phyloP scores from a whole-genome alignment of 1,284 basidiomycete genomes.

The Ceratobasidium theobromae region DNA sequence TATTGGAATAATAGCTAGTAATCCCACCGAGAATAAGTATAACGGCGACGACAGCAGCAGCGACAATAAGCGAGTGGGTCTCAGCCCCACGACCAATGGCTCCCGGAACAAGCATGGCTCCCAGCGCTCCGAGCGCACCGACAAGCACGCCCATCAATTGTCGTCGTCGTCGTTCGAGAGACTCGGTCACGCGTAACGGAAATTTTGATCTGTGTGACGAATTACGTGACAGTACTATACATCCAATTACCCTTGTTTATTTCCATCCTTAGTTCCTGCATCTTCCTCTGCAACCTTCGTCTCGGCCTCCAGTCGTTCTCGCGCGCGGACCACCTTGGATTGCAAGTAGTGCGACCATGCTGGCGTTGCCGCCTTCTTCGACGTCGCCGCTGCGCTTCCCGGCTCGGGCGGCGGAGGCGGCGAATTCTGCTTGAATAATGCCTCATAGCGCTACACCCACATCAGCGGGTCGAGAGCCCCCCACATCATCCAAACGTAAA shows the following conservation, averaged over 20 bases:
- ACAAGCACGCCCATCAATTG: conserved; percentile 25
- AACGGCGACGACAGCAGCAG: conserved; percentile 53
- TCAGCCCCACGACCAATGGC: conserved; percentile 55
- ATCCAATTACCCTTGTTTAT: conserved; percentile 8
- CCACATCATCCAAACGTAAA: conserved; percentile 1
- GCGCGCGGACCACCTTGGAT: conserved; percentile 92
- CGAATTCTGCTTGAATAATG: conserved; percentile 87
- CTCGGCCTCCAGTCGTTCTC: conserved; percentile 93
- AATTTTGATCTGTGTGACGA: conserved; percentile 20
- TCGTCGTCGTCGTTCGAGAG: conserved; percentile 25
- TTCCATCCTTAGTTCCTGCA: background rate
- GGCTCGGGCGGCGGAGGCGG: conserved; percentile 60
- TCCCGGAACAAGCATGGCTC: conserved; percentile 23
- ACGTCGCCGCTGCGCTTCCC: conserved; percentile 43
- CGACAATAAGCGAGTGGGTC: conserved; percentile 8
- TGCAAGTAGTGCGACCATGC: conserved; percentile 88
- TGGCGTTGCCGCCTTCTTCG: conserved; percentile 44
- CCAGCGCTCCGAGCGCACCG: conserved; percentile 20
- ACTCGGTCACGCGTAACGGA: conserved; percentile 18
- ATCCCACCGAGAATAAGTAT: conserved; percentile 69
- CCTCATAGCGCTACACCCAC: conserved; percentile 77
- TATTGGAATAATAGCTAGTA: conserved; percentile 35
- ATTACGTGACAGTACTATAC: conserved; percentile 31
- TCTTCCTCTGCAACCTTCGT: conserved; percentile 49
- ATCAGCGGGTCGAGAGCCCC: background rate